A percentile compares a stretch with the other conserved stretches of the same genome.
Evolutionary conservation across 2,329 filamentous ascomycete genomes (phyloP).

Genomic region (Beauveria brongniartii): DNA sequence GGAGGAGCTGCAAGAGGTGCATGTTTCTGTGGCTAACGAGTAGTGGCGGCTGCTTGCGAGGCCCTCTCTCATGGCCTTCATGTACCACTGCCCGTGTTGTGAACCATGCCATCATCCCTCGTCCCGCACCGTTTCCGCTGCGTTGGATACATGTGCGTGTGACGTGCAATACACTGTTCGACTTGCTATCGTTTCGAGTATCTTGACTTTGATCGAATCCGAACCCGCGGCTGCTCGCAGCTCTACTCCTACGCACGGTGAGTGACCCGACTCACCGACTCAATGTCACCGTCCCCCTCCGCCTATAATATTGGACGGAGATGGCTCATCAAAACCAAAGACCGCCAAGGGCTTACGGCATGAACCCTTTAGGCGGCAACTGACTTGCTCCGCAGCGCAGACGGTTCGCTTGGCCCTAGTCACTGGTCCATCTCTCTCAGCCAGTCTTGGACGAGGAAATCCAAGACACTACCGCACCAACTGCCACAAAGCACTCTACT

Average conservation of each 20-base stretch:
- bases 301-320: background rate
- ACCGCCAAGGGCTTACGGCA: background rate
- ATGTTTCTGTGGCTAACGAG: background rate
- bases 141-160: background rate
- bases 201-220: background rate
- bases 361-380: background rate
- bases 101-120: constrained; percentile 5
- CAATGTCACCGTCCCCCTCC: background rate
- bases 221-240: background rate
- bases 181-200: background rate
- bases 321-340: background rate
- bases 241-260: background rate
- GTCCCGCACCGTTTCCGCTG: background rate
- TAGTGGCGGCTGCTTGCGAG: background rate
- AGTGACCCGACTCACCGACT: background rate
- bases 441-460: background rate
- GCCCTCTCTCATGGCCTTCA: background rate
- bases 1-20: background rate
- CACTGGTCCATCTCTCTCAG: background rate
- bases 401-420: too few species aligned
- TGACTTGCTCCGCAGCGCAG: background rate
- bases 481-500: too few species aligned
- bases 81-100: background rate
- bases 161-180: background rate
- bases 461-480: background rate